phyloP scores from a whole-genome alignment of 2,329 filamentous ascomycete species.

The Paracorniculantispora psalliotae region DNA sequence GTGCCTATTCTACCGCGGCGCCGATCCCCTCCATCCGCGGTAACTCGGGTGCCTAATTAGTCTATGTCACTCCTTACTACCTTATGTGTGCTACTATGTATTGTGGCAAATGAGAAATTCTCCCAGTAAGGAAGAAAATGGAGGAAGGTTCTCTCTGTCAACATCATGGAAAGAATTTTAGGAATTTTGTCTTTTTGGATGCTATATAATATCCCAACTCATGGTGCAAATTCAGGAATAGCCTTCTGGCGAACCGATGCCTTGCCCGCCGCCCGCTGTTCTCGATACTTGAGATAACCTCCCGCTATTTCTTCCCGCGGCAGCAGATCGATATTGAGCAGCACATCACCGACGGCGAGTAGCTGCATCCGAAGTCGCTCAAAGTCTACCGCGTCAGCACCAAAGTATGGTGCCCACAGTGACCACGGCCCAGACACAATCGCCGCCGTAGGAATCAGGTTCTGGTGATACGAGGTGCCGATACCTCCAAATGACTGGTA shows the following conservation, averaged over 20 bases:
- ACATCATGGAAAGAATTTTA: background rate
- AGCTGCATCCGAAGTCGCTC: background rate
- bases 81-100: too few species aligned
- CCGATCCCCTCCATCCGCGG: too few species aligned
- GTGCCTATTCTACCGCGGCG: too few species aligned
- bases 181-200: background rate
- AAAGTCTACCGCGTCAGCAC: background rate
- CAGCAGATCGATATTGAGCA: background rate
- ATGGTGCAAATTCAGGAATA: background rate
- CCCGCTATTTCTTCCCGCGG: background rate
- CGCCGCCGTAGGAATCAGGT: background rate
- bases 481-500: background rate
- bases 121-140: too few species aligned
- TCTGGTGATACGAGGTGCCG: background rate
- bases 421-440: conserved; percentile 2
- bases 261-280: background rate
- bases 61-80: too few species aligned
- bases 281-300: background rate
- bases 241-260: background rate
- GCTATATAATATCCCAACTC: background rate
- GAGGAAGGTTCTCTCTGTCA: too few species aligned
- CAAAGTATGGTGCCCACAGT: conserved; percentile 3
- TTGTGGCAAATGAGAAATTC: too few species aligned
- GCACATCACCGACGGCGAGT: background rate
- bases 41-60: too few species aligned